Evolutionary conservation across 805 yeast species (phyloP), one percentile per base, ranked within the genome.

Genomic region (Tetrapisispora fleetii): DNA sequence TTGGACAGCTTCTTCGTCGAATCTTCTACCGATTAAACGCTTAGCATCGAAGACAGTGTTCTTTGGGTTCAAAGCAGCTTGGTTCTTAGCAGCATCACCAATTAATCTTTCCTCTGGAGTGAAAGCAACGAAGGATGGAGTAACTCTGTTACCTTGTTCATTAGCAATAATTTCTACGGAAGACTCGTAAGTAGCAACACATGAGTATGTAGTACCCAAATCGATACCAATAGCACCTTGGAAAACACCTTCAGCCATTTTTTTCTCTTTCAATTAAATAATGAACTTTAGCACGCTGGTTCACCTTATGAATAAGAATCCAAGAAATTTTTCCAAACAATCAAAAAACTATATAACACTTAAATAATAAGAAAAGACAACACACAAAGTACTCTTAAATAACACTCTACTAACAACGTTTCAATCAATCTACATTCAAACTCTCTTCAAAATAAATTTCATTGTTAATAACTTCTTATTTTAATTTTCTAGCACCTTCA

Each of bases 171-270:
- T 81, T 69, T 81, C 88, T 66, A 81, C 88, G 67, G 82, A 81
- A 58, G 81, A 76, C 71, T 80, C 83, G 76, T 78, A 81, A 67
- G 82, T 81, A 71, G 86, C 87, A 64, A 81, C 87, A 81, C 86
- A 81, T 52, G 86, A 81, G 73, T 76, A 76, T 39, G 88, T 82
- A 65, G 95, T 86, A 81, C 95, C 95, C 75, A 86, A 79, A 80
- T 90, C 98, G 83, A 91, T 91, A 84, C 99, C 99, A 72, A 88
- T 85, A 75, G 93, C 93, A 85, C 97, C 97, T 82, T 90, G 93
- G 84, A 85, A 89, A 78, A 89, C 93, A 84, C 96, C 96, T 81
- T 89, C 96, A 83, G 90, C 86, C 90, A 83, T 83, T 74, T 51
- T 74, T 40, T 35, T 80, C 64, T 43, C 21, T 80, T 64, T 43